Evolutionary conservation across 2,329 filamentous ascomycete species (phyloP).

Genomic region (Parastagonospora nodorum): DNA sequence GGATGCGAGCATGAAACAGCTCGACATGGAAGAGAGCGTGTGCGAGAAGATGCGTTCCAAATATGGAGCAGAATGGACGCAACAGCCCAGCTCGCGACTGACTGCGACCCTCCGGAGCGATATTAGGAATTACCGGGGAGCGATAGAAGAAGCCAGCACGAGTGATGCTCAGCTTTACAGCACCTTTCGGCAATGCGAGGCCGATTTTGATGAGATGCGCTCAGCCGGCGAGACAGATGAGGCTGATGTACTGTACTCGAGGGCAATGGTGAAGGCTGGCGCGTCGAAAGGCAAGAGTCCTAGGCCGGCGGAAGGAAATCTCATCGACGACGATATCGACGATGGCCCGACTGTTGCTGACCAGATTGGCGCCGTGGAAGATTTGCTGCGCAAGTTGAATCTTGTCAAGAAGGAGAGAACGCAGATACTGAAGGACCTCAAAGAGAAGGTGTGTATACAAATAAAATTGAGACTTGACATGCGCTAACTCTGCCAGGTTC

Average conservation of each 20-base stretch:
- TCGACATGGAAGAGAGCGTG: slow-evolving; percentile 96
- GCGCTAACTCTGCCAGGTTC: slow-evolving; percentile 64
- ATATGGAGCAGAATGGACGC: slow-evolving; percentile 94
- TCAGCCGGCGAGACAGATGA: slow-evolving; percentile 84
- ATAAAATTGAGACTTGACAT: background rate
- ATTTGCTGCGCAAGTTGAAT: slow-evolving; percentile 87
- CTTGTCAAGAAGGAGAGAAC: slow-evolving; percentile 89
- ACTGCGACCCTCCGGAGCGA: slow-evolving; percentile 87
- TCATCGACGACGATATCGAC: slow-evolving; percentile 93
- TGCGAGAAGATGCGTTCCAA: slow-evolving; percentile 99
- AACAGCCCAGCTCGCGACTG: slow-evolving; percentile 89
- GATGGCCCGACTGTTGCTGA: slow-evolving; percentile 79
- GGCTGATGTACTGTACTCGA: slow-evolving; percentile 86
- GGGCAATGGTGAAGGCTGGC: slow-evolving; percentile 79
- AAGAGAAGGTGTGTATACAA: slow-evolving; percentile 77
- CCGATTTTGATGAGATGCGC: slow-evolving; percentile 94
- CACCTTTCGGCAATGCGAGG: slow-evolving; percentile 83
- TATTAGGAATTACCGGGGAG: slow-evolving; percentile 84
- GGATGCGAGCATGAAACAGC: slow-evolving; percentile 80
- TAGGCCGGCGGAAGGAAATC: slow-evolving; percentile 71
- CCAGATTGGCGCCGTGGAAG: slow-evolving; percentile 87
- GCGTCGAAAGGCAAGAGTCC: slow-evolving; percentile 64
- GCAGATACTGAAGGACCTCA: slow-evolving; percentile 93
- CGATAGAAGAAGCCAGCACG: slow-evolving; percentile 83
- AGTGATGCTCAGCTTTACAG: slow-evolving; percentile 84